A percentile compares a stretch with the other conserved stretches of the same genome.
Conservation (phyloP, 108 stramenopile species). For the Parietichytrium sp. region DNA sequence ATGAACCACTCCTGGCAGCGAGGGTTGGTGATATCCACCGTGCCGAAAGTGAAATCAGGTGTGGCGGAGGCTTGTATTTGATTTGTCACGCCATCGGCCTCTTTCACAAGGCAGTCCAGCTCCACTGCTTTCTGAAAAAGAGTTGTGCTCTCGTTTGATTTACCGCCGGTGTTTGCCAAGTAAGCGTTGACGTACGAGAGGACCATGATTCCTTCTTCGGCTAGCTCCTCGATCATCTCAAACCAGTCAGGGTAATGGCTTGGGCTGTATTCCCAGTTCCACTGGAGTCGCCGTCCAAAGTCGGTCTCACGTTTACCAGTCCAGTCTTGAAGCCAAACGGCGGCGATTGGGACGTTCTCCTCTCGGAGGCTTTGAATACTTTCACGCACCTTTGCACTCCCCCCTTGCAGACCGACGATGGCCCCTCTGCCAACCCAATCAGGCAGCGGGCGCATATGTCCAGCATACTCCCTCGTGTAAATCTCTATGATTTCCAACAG, state of each 20-base stretch:
- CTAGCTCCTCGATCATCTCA: not conserved
- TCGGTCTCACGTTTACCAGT: slow-evolving; percentile 40
- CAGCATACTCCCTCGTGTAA: slow-evolving; percentile 31
- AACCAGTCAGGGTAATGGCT: slow-evolving; percentile 27
- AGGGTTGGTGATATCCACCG: slow-evolving; percentile 40
- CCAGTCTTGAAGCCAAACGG: slow-evolving; percentile 42
- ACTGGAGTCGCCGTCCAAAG: slow-evolving; percentile 30
- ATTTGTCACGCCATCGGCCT: slow-evolving; percentile 4
- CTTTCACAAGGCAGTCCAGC: not conserved
- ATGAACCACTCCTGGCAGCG: slow-evolving; percentile 35
- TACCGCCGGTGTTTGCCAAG: slow-evolving; percentile 12
- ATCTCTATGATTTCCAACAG: not conserved
- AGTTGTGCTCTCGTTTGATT: slow-evolving; percentile 3
- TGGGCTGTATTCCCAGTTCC: slow-evolving; percentile 39
- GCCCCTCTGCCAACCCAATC: slow-evolving; percentile 38
- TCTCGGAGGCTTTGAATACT: not conserved
- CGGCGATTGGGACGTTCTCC: not conserved
- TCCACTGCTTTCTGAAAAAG: slow-evolving; percentile 2
- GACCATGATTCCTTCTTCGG: not conserved
- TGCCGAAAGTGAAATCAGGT: slow-evolving; percentile 2
- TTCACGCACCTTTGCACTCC: not conserved
- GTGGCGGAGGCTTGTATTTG: slow-evolving; percentile 22
- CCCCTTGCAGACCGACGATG: slow-evolving; percentile 41
- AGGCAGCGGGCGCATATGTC: slow-evolving; percentile 14
- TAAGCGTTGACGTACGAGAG: slow-evolving; percentile 37